A percentile compares a stretch with the other conserved stretches of the same genome.
phyloP scores from a whole-genome alignment of 257 asterid species.

The Rehmannia glutinosa region DNA sequence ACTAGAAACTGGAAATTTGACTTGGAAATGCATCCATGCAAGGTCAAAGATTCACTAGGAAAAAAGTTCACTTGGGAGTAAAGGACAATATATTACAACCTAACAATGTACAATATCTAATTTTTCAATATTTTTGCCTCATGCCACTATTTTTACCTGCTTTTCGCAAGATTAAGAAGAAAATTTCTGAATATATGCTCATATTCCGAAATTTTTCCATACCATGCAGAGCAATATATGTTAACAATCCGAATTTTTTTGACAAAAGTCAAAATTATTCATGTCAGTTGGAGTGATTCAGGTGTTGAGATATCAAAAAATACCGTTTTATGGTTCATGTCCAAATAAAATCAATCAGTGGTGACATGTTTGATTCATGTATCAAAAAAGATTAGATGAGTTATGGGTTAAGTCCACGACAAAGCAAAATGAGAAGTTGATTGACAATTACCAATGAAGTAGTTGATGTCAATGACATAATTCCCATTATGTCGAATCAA shows the following conservation, averaged over 20 bases:
- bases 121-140: no score
- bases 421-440: neutral
- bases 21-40: no score
- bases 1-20: no score
- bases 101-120: slow-evolving; percentile 19
- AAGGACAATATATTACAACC: neutral
- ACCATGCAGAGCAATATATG: slow-evolving; percentile 43
- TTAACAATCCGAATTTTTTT: no score
- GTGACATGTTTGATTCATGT: no score
- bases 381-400: neutral
- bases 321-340: no score
- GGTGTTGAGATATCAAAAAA: no score
- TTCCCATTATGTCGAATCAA: slow-evolving; percentile 76
- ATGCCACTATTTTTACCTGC: slow-evolving; percentile 28
- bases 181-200: slow-evolving; percentile 87
- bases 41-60: neutral
- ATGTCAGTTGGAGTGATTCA: no score
- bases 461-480: slow-evolving; percentile 85
- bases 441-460: slow-evolving; percentile 69
- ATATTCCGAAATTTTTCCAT: slow-evolving; percentile 86
- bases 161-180: slow-evolving; percentile 53
- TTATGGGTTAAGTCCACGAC: neutral
- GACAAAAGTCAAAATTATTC: no score
- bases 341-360: no score
- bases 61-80: neutral